Percentiles rank a stretch among this genome's conserved stretches.
These are phyloP conservation scores for Glarea lozoyensis DNA, from an alignment of 495 filamentous ascomycete species.

Conservation along the genomic window DNA sequence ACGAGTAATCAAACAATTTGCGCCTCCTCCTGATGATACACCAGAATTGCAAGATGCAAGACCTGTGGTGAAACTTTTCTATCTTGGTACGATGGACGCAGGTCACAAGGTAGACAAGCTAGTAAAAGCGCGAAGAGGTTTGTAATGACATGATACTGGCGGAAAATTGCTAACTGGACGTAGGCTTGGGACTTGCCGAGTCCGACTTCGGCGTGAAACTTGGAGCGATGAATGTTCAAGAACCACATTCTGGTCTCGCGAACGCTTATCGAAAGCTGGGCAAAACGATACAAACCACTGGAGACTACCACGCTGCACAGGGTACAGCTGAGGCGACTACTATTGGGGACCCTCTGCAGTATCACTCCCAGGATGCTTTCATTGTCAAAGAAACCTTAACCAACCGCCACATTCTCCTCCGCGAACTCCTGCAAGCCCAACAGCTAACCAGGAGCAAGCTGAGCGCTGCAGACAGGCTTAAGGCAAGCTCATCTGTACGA, in stretches of 20 bases:
- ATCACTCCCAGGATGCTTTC: slow-evolving; percentile 92
- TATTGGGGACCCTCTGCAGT: slow-evolving; percentile 84
- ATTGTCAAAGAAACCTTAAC: slow-evolving; percentile 99
- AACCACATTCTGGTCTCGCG: slow-evolving; percentile 77
- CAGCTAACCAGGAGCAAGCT: slow-evolving; percentile 69
- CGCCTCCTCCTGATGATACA: slow-evolving; percentile 93
- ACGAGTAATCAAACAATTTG: slow-evolving; percentile 97
- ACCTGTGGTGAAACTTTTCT: slow-evolving; percentile 90
- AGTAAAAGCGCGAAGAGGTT: slow-evolving; percentile 88
- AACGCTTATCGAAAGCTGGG: slow-evolving; percentile 94
- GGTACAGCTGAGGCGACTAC: slow-evolving; percentile 95
- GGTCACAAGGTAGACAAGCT: slow-evolving; percentile 92
- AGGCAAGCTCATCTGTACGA: slow-evolving; percentile 70
- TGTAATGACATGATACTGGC: slow-evolving; percentile 13
- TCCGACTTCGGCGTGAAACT: slow-evolving; percentile 89
- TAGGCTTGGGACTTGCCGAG: slow-evolving; percentile 86
- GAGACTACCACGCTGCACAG: slow-evolving; percentile 95
- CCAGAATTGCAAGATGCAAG: slow-evolving; percentile 85
- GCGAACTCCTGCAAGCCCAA: slow-evolving; percentile 84
- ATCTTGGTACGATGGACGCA: slow-evolving; percentile 88
- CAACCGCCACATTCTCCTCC: slow-evolving; percentile 96
- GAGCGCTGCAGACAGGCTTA: slow-evolving; percentile 79
- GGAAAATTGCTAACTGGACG: slow-evolving; percentile 6
- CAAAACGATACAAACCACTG: slow-evolving; percentile 81
- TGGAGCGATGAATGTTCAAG: slow-evolving; percentile 73